A percentile compares a stretch with the other conserved stretches of the same genome.
Evolutionary conservation across 2,329 filamentous ascomycete genomes (phyloP).

Genomic region (Lecanicillium sp.): DNA sequence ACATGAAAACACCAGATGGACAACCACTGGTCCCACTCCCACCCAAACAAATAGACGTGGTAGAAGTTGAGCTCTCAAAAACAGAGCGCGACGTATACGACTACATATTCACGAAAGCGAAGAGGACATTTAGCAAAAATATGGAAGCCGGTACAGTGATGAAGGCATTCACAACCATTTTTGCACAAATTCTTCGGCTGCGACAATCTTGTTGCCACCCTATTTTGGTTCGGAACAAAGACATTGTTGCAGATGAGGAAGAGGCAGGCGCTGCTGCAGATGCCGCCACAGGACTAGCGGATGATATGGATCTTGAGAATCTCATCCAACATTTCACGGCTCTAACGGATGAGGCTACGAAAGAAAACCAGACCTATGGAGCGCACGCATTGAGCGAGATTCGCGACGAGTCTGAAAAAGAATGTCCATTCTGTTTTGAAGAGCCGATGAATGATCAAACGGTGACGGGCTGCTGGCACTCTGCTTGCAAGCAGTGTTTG

Average conservation of each 20-base stretch:
- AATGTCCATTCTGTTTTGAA: constrained; percentile 92
- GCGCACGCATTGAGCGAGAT: constrained; percentile 87
- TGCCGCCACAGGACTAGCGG: constrained; percentile 70
- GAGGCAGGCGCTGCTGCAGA: constrained; percentile 70
- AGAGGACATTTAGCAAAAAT: constrained; percentile 76
- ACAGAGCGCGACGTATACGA: constrained; percentile 88
- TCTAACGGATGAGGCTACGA: constrained; percentile 53
- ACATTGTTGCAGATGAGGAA: constrained; percentile 79
- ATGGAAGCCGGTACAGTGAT: constrained; percentile 86
- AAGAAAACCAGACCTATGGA: constrained; percentile 60
- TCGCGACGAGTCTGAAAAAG: constrained; percentile 76
- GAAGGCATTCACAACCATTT: constrained; percentile 95
- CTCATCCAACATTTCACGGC: constrained; percentile 79
- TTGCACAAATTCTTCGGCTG: constrained; percentile 88
- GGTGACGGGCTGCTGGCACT: constrained; percentile 96
- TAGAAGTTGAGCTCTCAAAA: constrained; percentile 77
- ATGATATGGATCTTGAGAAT: constrained; percentile 91
- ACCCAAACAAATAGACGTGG: constrained; percentile 72
- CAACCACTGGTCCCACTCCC: constrained; percentile 70
- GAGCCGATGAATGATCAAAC: constrained; percentile 93
- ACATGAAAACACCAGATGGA: constrained; percentile 93
- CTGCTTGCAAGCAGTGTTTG: constrained; percentile 90
- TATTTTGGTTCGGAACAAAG: constrained; percentile 75
- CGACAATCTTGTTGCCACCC: constrained; percentile 94
- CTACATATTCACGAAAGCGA: constrained; percentile 76